Conservation (phyloP, 2,329 filamentous ascomycete genomes). For the Ophioceras dolichostomum region DNA sequence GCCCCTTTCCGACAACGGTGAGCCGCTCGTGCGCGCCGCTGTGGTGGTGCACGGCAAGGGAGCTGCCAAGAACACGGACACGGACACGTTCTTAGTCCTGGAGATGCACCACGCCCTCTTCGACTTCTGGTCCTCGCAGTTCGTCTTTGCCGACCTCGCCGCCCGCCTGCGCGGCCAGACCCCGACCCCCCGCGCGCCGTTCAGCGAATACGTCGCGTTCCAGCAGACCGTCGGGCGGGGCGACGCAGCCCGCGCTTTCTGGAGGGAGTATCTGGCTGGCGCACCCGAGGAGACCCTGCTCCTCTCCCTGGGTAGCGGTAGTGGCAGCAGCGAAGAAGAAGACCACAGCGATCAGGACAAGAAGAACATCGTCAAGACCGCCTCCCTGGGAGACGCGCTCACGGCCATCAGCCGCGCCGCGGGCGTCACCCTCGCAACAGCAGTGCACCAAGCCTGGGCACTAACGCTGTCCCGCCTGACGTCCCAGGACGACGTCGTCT, state of each 20-base stretch:
- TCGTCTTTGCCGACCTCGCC: slow-evolving; percentile 13
- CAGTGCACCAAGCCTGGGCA: slow-evolving; percentile 29
- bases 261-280: slow-evolving; percentile 2
- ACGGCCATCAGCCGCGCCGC: too few relatives aligned
- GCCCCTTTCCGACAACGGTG: not conserved
- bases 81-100: slow-evolving; percentile 10
- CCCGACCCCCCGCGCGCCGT: not conserved
- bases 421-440: slow-evolving; percentile 19
- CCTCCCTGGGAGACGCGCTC: too few relatives aligned
- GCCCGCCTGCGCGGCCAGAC: not conserved
- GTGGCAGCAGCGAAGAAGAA: too few relatives aligned
- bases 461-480: slow-evolving; percentile 24
- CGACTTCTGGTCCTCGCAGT: slow-evolving; percentile 18
- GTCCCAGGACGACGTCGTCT: slow-evolving; percentile 22
- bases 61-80: not conserved
- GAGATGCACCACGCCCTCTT: slow-evolving; percentile 20
- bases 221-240: not conserved
- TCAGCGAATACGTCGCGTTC: not conserved
- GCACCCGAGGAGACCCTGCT: not conserved
- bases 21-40: not conserved
- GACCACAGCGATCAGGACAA: too few relatives aligned
- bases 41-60: slow-evolving; percentile 1
- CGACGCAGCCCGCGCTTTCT: slow-evolving; percentile 2
- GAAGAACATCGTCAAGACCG: too few relatives aligned
- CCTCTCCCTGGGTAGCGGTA: too few relatives aligned